phyloP scores from a whole-genome alignment of 2,329 filamentous ascomycete species.

The Aspergillus sergii region DNA sequence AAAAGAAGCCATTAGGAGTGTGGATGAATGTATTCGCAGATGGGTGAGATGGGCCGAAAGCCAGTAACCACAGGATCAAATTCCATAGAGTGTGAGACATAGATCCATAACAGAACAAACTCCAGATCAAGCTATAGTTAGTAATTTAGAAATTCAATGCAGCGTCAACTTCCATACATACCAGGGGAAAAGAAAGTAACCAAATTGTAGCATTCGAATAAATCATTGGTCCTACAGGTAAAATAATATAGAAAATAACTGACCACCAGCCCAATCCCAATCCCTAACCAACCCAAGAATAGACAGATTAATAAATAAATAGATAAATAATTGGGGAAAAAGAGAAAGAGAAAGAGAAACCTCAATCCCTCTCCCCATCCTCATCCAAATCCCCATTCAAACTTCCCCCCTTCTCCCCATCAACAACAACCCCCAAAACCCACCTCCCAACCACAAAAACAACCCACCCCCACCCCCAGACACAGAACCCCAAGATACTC shows the following conservation, averaged over 20 bases:
- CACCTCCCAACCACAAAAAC: conserved; percentile 47
- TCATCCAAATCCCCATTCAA: neutral
- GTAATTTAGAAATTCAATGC: neutral
- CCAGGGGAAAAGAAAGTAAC: neutral
- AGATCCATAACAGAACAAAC: neutral
- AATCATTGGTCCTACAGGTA: neutral
- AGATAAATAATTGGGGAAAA: no score
- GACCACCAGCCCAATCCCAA: neutral
- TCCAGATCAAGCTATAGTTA: neutral
- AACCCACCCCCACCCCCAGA: conserved; percentile 69
- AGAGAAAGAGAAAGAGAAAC: neutral
- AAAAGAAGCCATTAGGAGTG: conserved; percentile 66
- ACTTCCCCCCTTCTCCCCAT: neutral
- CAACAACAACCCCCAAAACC: conserved; percentile 13
- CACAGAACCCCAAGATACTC: conserved; percentile 61
- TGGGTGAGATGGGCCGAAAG: conserved; percentile 85
- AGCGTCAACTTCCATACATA: neutral
- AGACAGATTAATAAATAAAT: no score
- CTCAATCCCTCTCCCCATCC: neutral
- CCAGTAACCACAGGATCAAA: conserved; percentile 7
- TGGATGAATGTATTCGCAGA: conserved; percentile 74
- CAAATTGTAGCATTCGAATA: neutral
- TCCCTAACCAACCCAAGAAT: neutral
- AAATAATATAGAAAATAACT: neutral
- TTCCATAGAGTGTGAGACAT: neutral